phyloP scores from a whole-genome alignment of 805 yeast species.

The Yarrowia porcina region DNA sequence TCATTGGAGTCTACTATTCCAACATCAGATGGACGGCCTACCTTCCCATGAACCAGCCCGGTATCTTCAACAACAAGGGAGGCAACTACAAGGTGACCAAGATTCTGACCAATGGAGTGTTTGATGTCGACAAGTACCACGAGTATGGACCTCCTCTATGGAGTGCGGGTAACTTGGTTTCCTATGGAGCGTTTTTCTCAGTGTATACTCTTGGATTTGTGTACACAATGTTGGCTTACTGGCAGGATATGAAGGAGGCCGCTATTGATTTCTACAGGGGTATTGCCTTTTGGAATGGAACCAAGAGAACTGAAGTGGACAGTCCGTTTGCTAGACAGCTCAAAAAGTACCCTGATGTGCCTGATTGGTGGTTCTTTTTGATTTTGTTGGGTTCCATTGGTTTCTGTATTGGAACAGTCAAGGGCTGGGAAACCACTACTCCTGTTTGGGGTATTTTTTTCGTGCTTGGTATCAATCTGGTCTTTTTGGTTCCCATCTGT shows the following conservation, averaged over 20 bases:
- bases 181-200: constrained; percentile 56
- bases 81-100: constrained; percentile 47
- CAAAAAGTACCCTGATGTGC: constrained; percentile 60
- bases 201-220: constrained; percentile 54
- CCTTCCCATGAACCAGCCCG: constrained; percentile 57
- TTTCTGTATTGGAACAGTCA: constrained; percentile 36
- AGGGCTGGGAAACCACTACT: constrained; percentile 46
- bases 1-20: constrained; percentile 51
- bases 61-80: constrained; percentile 52
- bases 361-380: constrained; percentile 65
- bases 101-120: constrained; percentile 40
- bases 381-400: constrained; percentile 46
- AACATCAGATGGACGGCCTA: constrained; percentile 58
- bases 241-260: constrained; percentile 31
- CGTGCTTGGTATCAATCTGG: constrained; percentile 51
- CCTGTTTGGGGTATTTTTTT: constrained; percentile 62
- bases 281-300: background rate
- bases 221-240: constrained; percentile 36
- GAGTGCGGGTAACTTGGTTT: constrained; percentile 45
- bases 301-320: background rate
- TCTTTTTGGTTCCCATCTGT: constrained; percentile 56
- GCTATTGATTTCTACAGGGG: constrained; percentile 12
- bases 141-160: constrained; percentile 65
- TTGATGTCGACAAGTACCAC: constrained; percentile 48
- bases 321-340: constrained; percentile 40